A percentile compares a stretch with the other conserved stretches of the same genome.
Evolutionary conservation across 176 grass and related monocot species (phyloP).

Genomic region (Oryza longistaminata): DNA sequence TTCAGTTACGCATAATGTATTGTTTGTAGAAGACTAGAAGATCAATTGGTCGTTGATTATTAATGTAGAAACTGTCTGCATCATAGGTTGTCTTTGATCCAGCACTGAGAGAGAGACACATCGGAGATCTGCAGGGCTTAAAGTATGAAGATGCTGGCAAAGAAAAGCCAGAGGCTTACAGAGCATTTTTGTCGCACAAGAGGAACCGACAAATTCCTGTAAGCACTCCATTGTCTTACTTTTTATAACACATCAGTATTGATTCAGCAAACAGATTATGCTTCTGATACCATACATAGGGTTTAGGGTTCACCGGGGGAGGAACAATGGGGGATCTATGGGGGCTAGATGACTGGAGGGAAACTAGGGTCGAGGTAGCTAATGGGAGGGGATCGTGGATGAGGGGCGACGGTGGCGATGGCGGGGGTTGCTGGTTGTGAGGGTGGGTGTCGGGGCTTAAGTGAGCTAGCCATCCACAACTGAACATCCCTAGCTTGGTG

Average conservation of each 20-base stretch:
- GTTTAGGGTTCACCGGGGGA: too few species aligned
- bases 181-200: conserved; percentile 61
- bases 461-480: too few species aligned
- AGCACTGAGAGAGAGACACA: conserved; percentile 72
- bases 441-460: too few species aligned
- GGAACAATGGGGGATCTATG: too few species aligned
- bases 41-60: conserved; percentile 4
- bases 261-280: conserved; percentile 6
- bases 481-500: too few species aligned
- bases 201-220: conserved; percentile 82
- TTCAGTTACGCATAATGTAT: neutral
- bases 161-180: conserved; percentile 67
- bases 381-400: too few species aligned
- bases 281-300: neutral
- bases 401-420: too few species aligned
- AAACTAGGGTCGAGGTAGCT: too few species aligned
- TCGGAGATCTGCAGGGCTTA: conserved; percentile 85
- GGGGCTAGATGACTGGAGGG: too few species aligned
- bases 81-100: conserved; percentile 62
- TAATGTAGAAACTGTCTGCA: neutral
- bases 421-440: too few species aligned
- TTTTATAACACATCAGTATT: conserved; percentile 5
- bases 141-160: conserved; percentile 59
- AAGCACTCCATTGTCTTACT: conserved; percentile 26
- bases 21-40: neutral